Base-by-base conservation (phyloP, 2,329 filamentous ascomycete species). In the Colletotrichum sp. region DNA sequence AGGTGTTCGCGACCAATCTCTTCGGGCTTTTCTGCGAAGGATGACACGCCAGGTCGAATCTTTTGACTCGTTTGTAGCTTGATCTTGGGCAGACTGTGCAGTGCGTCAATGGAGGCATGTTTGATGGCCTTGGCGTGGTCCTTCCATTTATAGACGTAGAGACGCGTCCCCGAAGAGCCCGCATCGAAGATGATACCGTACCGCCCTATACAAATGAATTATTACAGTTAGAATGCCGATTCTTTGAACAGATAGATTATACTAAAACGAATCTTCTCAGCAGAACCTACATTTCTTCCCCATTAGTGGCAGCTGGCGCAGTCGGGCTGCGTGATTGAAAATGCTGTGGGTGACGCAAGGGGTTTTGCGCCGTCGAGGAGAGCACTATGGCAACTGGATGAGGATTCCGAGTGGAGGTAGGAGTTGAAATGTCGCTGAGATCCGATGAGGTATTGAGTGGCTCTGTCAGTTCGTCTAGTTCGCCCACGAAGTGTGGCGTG, bases 181-280 rank as follows among this genome's bases (percentile, higher is more conserved):
- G 97, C 97, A 90, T 99, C 97, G 82, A 99, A 91, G 83, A 99
- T 96, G 81, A 98, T 95, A 83, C 96, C 97, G 90, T 98, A 98
- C 87, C 91, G 90, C 82, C 89, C 90, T 92, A 77, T 48, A 59
- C 2, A 19, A n/a, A 48, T 67, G 22, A 64, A 59, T 8, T 16
- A 19, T 39, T 34, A 22, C 25, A 5, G 70, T 75, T 44, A 75
- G 73, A 28, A 48, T 36, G 39, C 11, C 25, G 22, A 6, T 30
- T 25, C 15, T 27, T 28, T 12, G 1, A 12, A 19, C 25, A 13
- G 2, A n/a, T 25, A 48, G 7, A 34, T 75, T 27, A 77, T 74
- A 22, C 9, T n/a, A 32, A 15, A 28, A 28, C 6, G 16, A 57
- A 8, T n/a, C 13, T 6, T 34, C 6, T 15, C 28, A n/a, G 7